Conservation (phyloP, 164 flowering plant genomes). For the Buxus sempervirens region DNA sequence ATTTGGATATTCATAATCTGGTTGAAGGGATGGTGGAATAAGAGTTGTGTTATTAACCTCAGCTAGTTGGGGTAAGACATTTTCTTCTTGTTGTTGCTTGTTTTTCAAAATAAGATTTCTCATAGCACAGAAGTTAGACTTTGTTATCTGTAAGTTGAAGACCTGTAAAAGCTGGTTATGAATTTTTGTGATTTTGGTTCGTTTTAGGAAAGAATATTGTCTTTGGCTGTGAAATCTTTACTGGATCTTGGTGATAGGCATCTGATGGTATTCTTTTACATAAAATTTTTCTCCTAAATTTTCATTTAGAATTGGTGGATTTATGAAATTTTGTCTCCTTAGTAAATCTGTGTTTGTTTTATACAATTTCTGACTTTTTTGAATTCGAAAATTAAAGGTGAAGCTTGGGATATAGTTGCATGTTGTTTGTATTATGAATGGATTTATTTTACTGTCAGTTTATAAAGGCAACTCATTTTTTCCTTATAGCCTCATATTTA, state of each 20-base stretch:
- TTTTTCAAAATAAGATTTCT: neutral
- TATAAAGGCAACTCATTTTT: neutral
- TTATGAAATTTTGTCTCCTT: neutral
- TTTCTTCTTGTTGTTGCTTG: neutral
- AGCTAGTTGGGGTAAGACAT: too few species aligned
- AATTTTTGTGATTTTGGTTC: neutral
- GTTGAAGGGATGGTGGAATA: too few species aligned
- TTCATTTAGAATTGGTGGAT: neutral
- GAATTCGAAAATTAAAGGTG: neutral
- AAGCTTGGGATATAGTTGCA: neutral
- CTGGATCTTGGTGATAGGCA: neutral
- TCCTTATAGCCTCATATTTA: neutral
- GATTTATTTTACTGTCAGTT: neutral
- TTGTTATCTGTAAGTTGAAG: neutral
- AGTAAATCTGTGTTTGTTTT: neutral
- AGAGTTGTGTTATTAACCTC: too few species aligned
- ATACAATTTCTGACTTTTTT: neutral
- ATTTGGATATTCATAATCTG: too few species aligned
- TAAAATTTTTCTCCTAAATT: neutral
- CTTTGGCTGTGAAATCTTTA: neutral
- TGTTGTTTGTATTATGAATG: neutral
- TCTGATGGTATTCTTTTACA: neutral
- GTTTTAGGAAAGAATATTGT: too few species aligned
- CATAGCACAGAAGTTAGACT: neutral
- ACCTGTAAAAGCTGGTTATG: neutral